Conservation (phyloP, 768 basidiomycete species). For the Podaxis sp. region DNA sequence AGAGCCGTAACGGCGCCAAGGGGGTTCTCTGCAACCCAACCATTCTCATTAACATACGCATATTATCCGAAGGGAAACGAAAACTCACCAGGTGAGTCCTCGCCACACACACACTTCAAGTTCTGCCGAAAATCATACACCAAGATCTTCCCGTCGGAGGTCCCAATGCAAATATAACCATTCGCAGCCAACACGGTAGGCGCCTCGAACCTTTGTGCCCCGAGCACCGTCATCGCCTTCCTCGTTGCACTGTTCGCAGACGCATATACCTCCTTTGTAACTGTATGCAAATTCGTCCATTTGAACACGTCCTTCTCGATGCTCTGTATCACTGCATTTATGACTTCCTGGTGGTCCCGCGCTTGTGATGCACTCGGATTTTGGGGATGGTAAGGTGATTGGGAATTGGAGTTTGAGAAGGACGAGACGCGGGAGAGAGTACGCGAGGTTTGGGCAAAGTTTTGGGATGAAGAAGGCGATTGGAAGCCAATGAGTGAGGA, state of each 20-base stretch:
- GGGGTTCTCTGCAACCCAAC: slow-evolving; percentile 43
- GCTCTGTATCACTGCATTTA: slow-evolving; percentile 16
- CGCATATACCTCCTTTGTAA: slow-evolving; percentile 55
- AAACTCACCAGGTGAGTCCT: slow-evolving; percentile 56
- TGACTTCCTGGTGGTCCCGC: background rate
- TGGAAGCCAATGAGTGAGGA: slow-evolving; percentile 34
- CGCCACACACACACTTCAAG: slow-evolving; percentile 76
- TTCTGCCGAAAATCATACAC: slow-evolving; percentile 93
- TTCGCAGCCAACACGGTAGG: slow-evolving; percentile 86
- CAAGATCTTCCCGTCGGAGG: slow-evolving; percentile 70
- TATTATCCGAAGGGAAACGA: slow-evolving; percentile 1
- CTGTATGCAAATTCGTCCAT: slow-evolving; percentile 68
- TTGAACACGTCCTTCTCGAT: slow-evolving; percentile 62
- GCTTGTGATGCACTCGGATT: background rate
- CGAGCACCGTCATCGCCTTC: slow-evolving; percentile 65
- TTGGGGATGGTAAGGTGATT: slow-evolving; percentile 26
- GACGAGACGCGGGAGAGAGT: slow-evolving; percentile 72
- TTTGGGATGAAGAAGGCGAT: slow-evolving; percentile 42
- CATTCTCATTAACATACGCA: slow-evolving; percentile 17
- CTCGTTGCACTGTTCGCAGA: slow-evolving; percentile 36
- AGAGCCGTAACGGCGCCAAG: slow-evolving; percentile 85
- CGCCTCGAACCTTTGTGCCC: slow-evolving; percentile 53
- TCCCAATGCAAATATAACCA: slow-evolving; percentile 89
- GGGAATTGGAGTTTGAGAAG: slow-evolving; percentile 37
- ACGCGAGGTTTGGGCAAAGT: slow-evolving; percentile 58